phyloP scores from a whole-genome alignment of 2,329 filamentous ascomycete species.

The Rutstroemia sp. region DNA sequence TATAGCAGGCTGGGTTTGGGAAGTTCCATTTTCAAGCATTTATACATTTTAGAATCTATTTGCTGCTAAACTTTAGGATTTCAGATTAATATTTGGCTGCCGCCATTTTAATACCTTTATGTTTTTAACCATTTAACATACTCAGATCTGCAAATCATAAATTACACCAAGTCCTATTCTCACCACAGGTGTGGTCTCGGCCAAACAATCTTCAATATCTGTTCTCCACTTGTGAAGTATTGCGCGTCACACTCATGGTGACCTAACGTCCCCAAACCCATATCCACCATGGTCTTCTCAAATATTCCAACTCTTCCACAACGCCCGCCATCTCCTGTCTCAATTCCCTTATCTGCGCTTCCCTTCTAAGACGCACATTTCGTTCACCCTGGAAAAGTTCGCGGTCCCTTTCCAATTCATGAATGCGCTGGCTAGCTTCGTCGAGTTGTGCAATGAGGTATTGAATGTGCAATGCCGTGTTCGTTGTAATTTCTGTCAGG shows the following conservation, averaged over 20 bases:
- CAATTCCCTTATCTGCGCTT: background rate
- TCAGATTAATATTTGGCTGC: too few relatives aligned
- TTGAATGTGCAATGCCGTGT: constrained; percentile 3
- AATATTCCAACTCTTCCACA: background rate
- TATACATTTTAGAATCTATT: background rate
- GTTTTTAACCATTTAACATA: too few relatives aligned
- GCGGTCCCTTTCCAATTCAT: background rate
- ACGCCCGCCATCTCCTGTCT: background rate
- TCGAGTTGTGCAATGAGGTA: background rate
- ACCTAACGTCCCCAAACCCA: too few relatives aligned
- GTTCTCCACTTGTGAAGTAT: too few relatives aligned
- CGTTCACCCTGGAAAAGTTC: background rate
- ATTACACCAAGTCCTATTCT: too few relatives aligned
- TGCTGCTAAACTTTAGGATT: too few relatives aligned
- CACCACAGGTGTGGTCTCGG: too few relatives aligned
- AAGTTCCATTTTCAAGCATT: constrained; percentile 36
- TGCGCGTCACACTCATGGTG: too few relatives aligned
- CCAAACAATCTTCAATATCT: too few relatives aligned
- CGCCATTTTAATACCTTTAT: too few relatives aligned
- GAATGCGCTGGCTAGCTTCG: background rate
- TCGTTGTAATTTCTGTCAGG: background rate
- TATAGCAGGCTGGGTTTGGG: constrained; percentile 54
- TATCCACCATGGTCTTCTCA: background rate
- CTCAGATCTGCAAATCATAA: too few relatives aligned
- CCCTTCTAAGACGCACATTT: background rate